Conservation (phyloP, 805 yeast genomes). For the Barnettozyma californica region DNA sequence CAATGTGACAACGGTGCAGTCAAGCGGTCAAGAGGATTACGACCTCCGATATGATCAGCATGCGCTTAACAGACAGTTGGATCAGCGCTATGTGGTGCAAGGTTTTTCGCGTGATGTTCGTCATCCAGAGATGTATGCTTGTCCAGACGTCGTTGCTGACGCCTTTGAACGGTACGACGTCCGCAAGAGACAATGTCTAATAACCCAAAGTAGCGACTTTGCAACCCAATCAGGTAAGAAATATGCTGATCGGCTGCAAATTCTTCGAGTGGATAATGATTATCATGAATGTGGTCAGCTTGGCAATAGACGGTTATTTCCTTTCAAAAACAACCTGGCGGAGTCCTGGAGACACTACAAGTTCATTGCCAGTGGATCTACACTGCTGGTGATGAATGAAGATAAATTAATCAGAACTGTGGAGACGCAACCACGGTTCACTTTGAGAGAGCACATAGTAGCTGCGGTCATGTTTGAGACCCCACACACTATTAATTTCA, state of each 20-base stretch:
- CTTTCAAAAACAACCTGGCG: slow-evolving; percentile 18
- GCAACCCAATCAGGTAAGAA: slow-evolving; percentile 3
- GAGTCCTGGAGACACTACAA: slow-evolving; percentile 12
- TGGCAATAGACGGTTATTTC: slow-evolving; percentile 1
- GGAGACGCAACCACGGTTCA: slow-evolving; percentile 15
- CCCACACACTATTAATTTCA: slow-evolving; percentile 52
- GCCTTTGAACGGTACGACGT: slow-evolving; percentile 17
- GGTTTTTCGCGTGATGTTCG: background rate
- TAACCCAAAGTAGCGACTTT: background rate
- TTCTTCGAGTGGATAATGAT: background rate
- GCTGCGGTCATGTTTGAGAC: slow-evolving; percentile 46
- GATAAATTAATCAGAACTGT: slow-evolving; percentile 1
- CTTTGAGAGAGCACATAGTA: slow-evolving; percentile 29
- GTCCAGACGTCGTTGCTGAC: slow-evolving; percentile 6
- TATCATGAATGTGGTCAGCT: background rate
- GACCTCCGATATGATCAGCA: slow-evolving; percentile 13
- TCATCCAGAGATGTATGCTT: slow-evolving; percentile 5
- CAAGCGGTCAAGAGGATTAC: slow-evolving; percentile 14
- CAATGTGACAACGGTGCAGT: slow-evolving; percentile 9
- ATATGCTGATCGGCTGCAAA: slow-evolving; percentile 16
- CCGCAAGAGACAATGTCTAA: slow-evolving; percentile 9
- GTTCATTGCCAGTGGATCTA: slow-evolving; percentile 12
- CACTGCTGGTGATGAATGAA: slow-evolving; percentile 9
- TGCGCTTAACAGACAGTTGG: background rate
- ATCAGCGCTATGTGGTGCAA: background rate